Evolutionary conservation across 352 stramenopile species (phyloP), one percentile per base, ranked within the genome.

Genomic region (Paralagenidium karlingii): DNA sequence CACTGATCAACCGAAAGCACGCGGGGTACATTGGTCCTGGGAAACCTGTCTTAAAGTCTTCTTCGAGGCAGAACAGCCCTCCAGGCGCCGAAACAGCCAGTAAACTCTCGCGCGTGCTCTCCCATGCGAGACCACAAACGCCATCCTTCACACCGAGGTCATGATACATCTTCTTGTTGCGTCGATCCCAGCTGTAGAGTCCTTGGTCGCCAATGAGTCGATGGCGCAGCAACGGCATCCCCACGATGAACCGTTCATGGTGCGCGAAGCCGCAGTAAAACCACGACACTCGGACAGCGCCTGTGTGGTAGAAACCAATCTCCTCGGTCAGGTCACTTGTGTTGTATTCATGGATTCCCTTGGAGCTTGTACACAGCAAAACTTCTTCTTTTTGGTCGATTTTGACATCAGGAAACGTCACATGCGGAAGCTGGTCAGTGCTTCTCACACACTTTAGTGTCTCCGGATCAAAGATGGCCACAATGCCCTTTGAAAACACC

Each of bases 11-110:
- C 13, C 66, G 74, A 38, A 89, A 93, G 0, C 75, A 73, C 6
- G 67, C 55, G 9, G 78, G 77, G 39, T 91, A 93, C 80, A 93
- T 93, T 7, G 80, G 65, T 1, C 76, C 74, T 9, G 70, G 70
- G 70, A 70, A 90, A 15, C 61, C 66, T 8, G 70, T 85, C 15
- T 51, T 68, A 47, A 86, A 88, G n/a, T 68, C 36, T 29, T 86
- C 66, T 38, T 88, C 77, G 4, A 87, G 39, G 20, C 82, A 66
- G 30, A 81, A 61, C n/a, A 90, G 49, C 10, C 67, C 53, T 2
- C 74, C 77, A 18, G 56, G 68, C 2, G 69, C 75, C 15, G 77
- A 90, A 7, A 84, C 65, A 3, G 65, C 67, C 6, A 84, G 32
- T 11, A 88, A 58, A 8, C 55, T 67, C 13, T 86, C 58, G 26